These are phyloP conservation scores for Fusarium coffeatum DNA, from an alignment of 2,329 filamentous ascomycete genomes.

Conservation along the genomic window DNA sequence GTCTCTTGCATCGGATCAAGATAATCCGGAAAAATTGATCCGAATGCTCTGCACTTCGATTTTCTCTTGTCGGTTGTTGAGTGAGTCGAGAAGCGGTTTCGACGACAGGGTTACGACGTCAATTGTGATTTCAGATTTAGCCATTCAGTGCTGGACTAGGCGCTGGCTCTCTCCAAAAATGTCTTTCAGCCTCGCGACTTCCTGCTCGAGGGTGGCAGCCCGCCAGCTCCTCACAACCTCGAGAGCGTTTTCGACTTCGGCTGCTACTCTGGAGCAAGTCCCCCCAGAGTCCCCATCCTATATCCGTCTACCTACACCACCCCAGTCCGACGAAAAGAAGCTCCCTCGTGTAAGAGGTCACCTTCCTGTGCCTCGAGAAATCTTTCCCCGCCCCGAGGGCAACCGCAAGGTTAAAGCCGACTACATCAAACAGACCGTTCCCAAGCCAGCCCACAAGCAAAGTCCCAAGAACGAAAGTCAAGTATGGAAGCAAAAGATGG, in stretches of 20 bases:
- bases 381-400: constrained; percentile 73
- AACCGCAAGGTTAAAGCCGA: constrained; percentile 69
- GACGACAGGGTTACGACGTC: constrained; percentile 28
- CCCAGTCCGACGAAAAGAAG: constrained; percentile 72
- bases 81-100: constrained; percentile 19
- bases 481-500: constrained; percentile 79
- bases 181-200: constrained; percentile 43
- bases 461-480: constrained; percentile 54
- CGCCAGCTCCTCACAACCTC: constrained; percentile 43
- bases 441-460: constrained; percentile 59
- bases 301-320: constrained; percentile 81
- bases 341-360: constrained; percentile 74
- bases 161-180: constrained; percentile 41
- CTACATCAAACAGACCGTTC: constrained; percentile 72
- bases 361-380: constrained; percentile 82
- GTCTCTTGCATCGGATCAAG: constrained; percentile 24
- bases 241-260: constrained; percentile 52
- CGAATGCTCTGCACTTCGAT: constrained; percentile 26
- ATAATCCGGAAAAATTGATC: constrained; percentile 45
- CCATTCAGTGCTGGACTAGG: constrained; percentile 18
- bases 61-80: constrained; percentile 36
- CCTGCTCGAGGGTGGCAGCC: constrained; percentile 44
- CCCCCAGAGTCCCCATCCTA: constrained; percentile 90
- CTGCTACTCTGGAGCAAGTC: constrained; percentile 63
- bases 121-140: constrained; percentile 36